phyloP scores from a whole-genome alignment of 78 protist genomes.

The Mastigamoeba balamuthi region DNA sequence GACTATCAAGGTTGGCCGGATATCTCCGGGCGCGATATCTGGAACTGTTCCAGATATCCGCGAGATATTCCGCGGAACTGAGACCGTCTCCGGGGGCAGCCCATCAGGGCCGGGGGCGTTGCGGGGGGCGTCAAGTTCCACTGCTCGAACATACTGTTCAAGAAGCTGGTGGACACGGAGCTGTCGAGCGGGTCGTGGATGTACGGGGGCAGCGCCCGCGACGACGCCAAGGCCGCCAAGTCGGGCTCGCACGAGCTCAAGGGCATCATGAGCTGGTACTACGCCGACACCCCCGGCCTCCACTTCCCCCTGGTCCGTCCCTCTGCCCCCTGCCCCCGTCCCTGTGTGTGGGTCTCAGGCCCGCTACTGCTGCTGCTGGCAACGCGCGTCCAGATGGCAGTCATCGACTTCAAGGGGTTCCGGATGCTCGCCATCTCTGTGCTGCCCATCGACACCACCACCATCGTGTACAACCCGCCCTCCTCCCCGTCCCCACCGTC shows the following conservation, averaged over 20 bases:
- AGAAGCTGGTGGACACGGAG: conserved; percentile 34
- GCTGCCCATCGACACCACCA: conserved; percentile 34
- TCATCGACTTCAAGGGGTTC: conserved; percentile 58
- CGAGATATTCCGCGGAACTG: no score
- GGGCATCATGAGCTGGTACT: conserved; percentile 39
- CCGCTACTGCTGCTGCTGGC: background rate
- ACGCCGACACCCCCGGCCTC: conserved; percentile 24
- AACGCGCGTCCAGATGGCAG: conserved; percentile 16
- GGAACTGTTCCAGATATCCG: no score
- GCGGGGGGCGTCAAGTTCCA: conserved; percentile 44
- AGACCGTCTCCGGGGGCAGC: no score
- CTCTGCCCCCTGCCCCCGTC: no score
- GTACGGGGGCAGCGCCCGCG: conserved; percentile 38
- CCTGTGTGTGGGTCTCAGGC: no score
- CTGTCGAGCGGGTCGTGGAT: conserved; percentile 32
- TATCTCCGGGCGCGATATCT: no score
- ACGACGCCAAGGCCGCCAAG: conserved; percentile 41
- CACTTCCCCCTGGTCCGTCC: conserved; percentile 32
- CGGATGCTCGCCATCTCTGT: conserved; percentile 44
- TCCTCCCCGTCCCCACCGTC: no score
- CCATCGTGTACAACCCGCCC: no score
- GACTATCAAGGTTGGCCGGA: conserved; percentile 12
- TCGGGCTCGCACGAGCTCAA: conserved; percentile 52
- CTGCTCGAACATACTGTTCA: conserved; percentile 40
- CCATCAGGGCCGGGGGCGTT: conserved; percentile 34